Conservation (phyloP, 441 rosid genomes). For the Populus hybrid region DNA sequence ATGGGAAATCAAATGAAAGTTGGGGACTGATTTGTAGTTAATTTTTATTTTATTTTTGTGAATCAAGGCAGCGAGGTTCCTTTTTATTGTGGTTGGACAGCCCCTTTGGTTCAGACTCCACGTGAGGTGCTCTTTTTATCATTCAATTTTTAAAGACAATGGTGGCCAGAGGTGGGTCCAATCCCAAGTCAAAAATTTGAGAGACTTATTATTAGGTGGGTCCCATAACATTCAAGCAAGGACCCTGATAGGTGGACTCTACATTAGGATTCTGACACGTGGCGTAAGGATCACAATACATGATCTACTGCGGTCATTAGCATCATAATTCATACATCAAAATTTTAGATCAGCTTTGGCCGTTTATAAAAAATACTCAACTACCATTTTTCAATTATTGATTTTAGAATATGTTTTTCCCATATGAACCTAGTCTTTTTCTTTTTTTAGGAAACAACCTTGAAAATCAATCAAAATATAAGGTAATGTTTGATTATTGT, state of each 20-base stretch:
- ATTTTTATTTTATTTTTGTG: constrained; percentile 5
- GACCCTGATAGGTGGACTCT: neutral
- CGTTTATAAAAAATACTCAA: too few relatives aligned
- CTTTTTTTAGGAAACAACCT: too few relatives aligned
- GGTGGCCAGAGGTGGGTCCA: constrained; percentile 63
- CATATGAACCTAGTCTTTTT: too few relatives aligned
- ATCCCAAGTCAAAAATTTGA: constrained; percentile 52
- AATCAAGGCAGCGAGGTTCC: constrained; percentile 6
- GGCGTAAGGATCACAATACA: neutral
- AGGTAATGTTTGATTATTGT: too few relatives aligned
- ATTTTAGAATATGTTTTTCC: too few relatives aligned
- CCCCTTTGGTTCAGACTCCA: constrained; percentile 81
- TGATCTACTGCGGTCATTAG: neutral
- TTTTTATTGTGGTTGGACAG: constrained; percentile 57
- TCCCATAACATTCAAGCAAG: constrained; percentile 50
- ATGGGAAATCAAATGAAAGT: neutral
- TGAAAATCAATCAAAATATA: too few relatives aligned
- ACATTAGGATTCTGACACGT: neutral
- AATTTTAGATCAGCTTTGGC: too few relatives aligned
- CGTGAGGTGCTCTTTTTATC: constrained; percentile 78
- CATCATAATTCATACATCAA: too few relatives aligned
- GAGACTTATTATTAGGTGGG: constrained; percentile 42
- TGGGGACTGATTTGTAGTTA: neutral
- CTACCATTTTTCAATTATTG: too few relatives aligned
- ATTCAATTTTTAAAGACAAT: constrained; percentile 83